Conservation (phyloP, 352 stramenopile species). For the Vaucheria bursata region DNA sequence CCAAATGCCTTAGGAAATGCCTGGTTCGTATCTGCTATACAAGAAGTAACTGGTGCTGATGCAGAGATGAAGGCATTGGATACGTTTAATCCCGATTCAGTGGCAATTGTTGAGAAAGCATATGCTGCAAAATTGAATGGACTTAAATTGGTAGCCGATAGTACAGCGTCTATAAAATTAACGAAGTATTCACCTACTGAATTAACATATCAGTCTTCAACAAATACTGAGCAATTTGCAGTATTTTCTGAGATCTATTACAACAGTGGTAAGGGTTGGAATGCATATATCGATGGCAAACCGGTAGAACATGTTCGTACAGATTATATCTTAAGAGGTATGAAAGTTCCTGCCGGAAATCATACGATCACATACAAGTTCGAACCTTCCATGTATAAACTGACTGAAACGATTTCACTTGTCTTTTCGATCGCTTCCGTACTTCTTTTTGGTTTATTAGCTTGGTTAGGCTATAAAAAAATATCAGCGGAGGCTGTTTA, state of each 20-base stretch:
- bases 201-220: background rate
- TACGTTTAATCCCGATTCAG: background rate
- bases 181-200: background rate
- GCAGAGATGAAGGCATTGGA: background rate
- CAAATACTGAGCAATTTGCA: background rate
- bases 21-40: background rate
- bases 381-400: background rate
- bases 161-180: background rate
- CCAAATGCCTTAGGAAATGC: background rate
- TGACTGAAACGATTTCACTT: background rate
- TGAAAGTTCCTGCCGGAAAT: background rate
- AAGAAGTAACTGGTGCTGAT: background rate
- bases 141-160: background rate
- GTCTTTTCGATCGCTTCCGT: too few relatives aligned
- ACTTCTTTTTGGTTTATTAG: too few relatives aligned
- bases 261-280: background rate
- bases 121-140: background rate
- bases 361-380: background rate
- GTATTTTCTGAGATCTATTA: conserved; percentile 3
- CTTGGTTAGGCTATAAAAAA: too few relatives aligned
- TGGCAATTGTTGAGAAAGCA: background rate
- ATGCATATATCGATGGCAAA: background rate
- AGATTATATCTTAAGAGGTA: background rate
- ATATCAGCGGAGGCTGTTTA: too few relatives aligned
- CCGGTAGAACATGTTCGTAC: background rate